Base-by-base conservation (phyloP, 345 rosid species). In the Erucastrum elatum region DNA sequence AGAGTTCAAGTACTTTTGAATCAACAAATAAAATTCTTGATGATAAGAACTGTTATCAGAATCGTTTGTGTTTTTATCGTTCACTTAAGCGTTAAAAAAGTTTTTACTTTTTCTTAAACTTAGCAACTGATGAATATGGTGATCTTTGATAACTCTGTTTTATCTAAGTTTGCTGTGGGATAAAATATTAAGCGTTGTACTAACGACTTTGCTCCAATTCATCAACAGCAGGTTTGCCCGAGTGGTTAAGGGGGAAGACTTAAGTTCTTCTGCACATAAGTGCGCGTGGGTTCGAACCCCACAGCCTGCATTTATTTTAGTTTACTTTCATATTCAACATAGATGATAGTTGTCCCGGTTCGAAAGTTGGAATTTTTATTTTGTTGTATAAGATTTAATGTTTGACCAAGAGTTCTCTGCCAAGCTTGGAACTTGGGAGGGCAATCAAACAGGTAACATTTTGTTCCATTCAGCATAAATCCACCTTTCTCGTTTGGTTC, bases 241-340 rank as follows among this genome's bases (percentile, higher is more conserved):
- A 87, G 97, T 72, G 94, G 92, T 90, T 46, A 89, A 92, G 93
- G 90, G 93, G 92, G 91, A 80, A 87, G 90, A 89, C 92, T 86
- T 88, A 90, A 90, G 94, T 88, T 94, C 93, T 92, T 87, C 93
- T 89, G 93, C 90, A 86, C 90, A 82, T 62, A 86, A 86, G 94
- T 86, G 89, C 96, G 93, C 94, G 96, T 88, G 94, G 92, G 94
- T 91, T 90, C 96, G 92, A 91, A 94, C 91, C 90, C 90, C 94
- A 88, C 91, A 86, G 96, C 91, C 96, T 84, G 88, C 91, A 46
- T 46, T 46, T 44, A 7, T 35, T 35, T 33, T 33, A 6, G 5
- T 33, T 33, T 5, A 33, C 6, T 4, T 33, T 33, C 35, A 33
- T 33, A 33, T 33, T 5, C 8, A 33, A 33, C 35, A 33, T 33